Base-by-base conservation (phyloP, 768 basidiomycete species). In the Tephrocybe sp. region DNA sequence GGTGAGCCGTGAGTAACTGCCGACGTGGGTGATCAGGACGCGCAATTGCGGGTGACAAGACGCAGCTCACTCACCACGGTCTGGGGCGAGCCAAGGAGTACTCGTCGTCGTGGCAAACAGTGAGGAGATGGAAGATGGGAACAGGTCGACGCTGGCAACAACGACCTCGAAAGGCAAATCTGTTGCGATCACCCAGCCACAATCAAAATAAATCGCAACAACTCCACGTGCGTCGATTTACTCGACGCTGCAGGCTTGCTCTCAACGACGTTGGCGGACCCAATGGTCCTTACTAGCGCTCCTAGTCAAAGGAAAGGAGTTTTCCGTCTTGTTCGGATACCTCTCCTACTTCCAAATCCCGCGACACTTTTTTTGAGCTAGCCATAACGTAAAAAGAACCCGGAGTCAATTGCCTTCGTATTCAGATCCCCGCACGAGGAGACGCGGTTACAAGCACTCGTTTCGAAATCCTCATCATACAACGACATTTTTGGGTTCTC, bases 101-200 rank as follows among this genome's bases (percentile, higher is more conserved):
- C 48, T 58, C 22, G 47, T 52, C 52, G 57, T 52, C 34, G 55
- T 32, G 48, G 16, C 39, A 24, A 9, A 51, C 52, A 47, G 38
- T 44, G 53, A 55, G 40, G 26, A 52, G 52, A 52, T 53, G 55
- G 43, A 16, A 59, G 53, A 49, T 47, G 50, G 56, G 54, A 54
- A 54, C 31, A 53, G n/a, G 55, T 60, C 53, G 60, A 60, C 58
- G 65, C 60, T 65, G 65, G 62, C 64, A 64, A 62, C 64, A 63
- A 60, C 48, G 43, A 39, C 55, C 51, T 47, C 65, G 58, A 60
- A 62, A 60, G 52, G 53, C 59, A 64, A 68, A 65, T 66, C 63
- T 61, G 65, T 65, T 67, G 64, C 64, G 65, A 68, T 69, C 65
- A 68, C 54, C 51, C 58, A 64, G 64, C 67, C 64, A 67, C 64